phyloP scores from a whole-genome alignment of 495 filamentous ascomycete genomes.

The Penicillium longicatenatum region DNA sequence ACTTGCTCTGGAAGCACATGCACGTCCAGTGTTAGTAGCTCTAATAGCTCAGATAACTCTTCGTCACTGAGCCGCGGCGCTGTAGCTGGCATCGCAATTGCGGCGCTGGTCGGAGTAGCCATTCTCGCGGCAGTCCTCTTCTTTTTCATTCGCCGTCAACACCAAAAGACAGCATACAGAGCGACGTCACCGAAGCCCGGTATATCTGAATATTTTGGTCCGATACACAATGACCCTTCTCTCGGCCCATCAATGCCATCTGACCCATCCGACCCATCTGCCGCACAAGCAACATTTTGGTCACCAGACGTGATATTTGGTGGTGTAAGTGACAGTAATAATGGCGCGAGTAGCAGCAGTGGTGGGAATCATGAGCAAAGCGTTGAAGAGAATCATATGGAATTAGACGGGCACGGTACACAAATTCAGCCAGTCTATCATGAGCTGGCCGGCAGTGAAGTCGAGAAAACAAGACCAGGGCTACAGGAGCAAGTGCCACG shows the following conservation, averaged over 20 bases:
- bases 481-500: not conserved
- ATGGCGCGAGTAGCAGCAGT: conserved; percentile 13
- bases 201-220: conserved; percentile 18
- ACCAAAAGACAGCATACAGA: conserved; percentile 18
- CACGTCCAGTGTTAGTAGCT: conserved; percentile 3
- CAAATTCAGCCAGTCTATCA: conserved; percentile 23
- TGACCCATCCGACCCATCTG: conserved; percentile 3
- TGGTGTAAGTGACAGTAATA: conserved; percentile 6
- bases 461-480: conserved; percentile 1
- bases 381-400: conserved; percentile 14
- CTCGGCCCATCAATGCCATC: conserved; percentile 6
- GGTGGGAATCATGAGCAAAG: conserved; percentile 12
- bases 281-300: conserved; percentile 12
- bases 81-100: conserved; percentile 30
- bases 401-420: conserved; percentile 18
- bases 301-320: conserved; percentile 19
- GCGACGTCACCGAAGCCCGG: conserved; percentile 15
- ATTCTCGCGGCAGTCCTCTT: conserved; percentile 17
- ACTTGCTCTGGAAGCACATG: conserved; percentile 11
- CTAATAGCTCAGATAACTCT: conserved; percentile 1
- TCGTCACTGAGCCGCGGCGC: conserved; percentile 33
- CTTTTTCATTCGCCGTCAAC: conserved; percentile 22
- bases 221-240: conserved; percentile 16
- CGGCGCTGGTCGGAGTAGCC: conserved; percentile 18
- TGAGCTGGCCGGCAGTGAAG: conserved; percentile 15